These are phyloP conservation scores for Aspergillus nomiae DNA, from an alignment of 2,329 filamentous ascomycete genomes.

Conservation along the genomic window DNA sequence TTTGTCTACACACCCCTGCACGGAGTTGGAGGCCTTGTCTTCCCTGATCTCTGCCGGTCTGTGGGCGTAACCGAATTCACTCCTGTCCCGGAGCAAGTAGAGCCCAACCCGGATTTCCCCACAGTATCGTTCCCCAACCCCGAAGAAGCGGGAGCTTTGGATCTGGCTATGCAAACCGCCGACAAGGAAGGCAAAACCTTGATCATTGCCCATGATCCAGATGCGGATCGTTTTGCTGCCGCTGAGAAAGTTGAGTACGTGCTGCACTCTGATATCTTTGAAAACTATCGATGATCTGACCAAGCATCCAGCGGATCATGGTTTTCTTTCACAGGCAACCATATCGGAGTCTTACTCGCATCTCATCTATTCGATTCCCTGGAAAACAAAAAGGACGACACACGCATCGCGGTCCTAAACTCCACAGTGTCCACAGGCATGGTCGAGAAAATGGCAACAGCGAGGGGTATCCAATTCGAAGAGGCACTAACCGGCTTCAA, in stretches of 20 bases:
- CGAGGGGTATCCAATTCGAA: slow-evolving; percentile 58
- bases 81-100: slow-evolving; percentile 49
- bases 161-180: slow-evolving; percentile 60
- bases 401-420: slow-evolving; percentile 59
- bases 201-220: slow-evolving; percentile 65
- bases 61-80: slow-evolving; percentile 37
- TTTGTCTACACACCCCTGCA: slow-evolving; percentile 49
- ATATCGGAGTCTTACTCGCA: slow-evolving; percentile 63
- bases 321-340: slow-evolving; percentile 66
- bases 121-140: slow-evolving; percentile 68
- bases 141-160: slow-evolving; percentile 64
- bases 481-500: slow-evolving; percentile 70
- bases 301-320: slow-evolving; percentile 48
- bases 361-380: slow-evolving; percentile 56
- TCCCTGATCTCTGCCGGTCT: slow-evolving; percentile 36
- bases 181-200: slow-evolving; percentile 51
- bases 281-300: not conserved
- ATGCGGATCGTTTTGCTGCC: slow-evolving; percentile 65
- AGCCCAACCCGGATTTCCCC: slow-evolving; percentile 65
- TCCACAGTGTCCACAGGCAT: slow-evolving; percentile 67
- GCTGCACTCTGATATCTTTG: not conserved
- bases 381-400: slow-evolving; percentile 33
- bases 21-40: slow-evolving; percentile 40
- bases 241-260: slow-evolving; percentile 57
- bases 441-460: slow-evolving; percentile 58